phyloP scores from a whole-genome alignment of 345 rosid species.

The Moricandia arvensis region DNA sequence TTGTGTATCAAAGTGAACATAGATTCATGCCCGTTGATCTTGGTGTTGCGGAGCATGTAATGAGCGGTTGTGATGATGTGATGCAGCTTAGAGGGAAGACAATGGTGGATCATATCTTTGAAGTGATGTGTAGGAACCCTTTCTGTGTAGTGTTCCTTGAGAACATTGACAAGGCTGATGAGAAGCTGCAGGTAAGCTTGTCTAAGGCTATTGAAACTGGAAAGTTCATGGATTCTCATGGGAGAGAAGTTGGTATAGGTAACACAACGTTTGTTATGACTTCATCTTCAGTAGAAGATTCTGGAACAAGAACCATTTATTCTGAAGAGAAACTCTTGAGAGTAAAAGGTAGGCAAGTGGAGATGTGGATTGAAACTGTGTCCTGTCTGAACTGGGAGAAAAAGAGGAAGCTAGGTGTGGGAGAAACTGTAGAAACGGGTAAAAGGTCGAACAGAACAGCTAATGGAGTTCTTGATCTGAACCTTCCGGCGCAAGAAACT shows the following conservation, averaged over 20 bases:
- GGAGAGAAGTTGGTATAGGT: slow-evolving; percentile 59
- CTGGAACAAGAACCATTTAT: slow-evolving; percentile 17
- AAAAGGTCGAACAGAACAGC: slow-evolving; percentile 48
- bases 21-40: slow-evolving; percentile 59
- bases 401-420: slow-evolving; percentile 54
- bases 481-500: slow-evolving; percentile 62
- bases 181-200: slow-evolving; percentile 46
- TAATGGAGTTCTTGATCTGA: slow-evolving; percentile 56
- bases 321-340: slow-evolving; percentile 53
- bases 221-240: slow-evolving; percentile 60
- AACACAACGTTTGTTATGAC: slow-evolving; percentile 60
- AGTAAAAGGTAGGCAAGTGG: slow-evolving; percentile 47
- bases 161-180: slow-evolving; percentile 69
- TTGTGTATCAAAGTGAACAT: slow-evolving; percentile 48
- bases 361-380: slow-evolving; percentile 45
- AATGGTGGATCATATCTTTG: slow-evolving; percentile 59
- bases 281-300: slow-evolving; percentile 34
- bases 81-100: slow-evolving; percentile 61
- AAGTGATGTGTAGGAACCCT: slow-evolving; percentile 60
- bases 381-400: slow-evolving; percentile 28
- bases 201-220: slow-evolving; percentile 56
- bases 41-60: slow-evolving; percentile 35
- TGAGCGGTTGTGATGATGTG: slow-evolving; percentile 28
- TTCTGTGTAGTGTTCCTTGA: slow-evolving; percentile 66
- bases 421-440: slow-evolving; percentile 34